Evolutionary conservation across 129 eudicot genomes (phyloP), one percentile per base, ranked within the genome.

Genomic region (Centrapalus pauciflorus): DNA sequence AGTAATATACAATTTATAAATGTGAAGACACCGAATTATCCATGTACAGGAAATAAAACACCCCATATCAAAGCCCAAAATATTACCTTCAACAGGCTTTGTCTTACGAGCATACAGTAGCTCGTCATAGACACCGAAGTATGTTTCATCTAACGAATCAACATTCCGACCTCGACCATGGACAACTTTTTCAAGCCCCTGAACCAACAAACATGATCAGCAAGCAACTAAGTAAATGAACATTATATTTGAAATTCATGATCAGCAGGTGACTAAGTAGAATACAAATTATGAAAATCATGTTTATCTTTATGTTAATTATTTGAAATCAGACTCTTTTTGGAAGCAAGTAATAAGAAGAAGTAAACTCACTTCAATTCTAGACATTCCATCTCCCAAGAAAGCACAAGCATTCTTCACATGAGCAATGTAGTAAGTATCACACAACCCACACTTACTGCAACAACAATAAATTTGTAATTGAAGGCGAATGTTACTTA

Each of bases 361-460:
- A 60, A 20, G 19, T 24, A 23, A 68, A 69, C 85, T 81, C 64
- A 92, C 96, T 79, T 93, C 96, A 64, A 93, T 80, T 80, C 89
- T 82, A 66, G 98, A 85, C 98, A 93, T 93, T 57, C 98, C 98
- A 79, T 93, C 98, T 63, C 98, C 98, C 77, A 93, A 55, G 75
- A 88, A 93, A 66, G 96, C 96, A 69, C 98, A 93, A 29, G 98
- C 96, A 78, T 88, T 78, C 71, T 88, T 93, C 65, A 93, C 96
- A 82, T 93, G 98, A 68, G 98, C 98, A 79, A 93, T 80, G 81
- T 93, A 88, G 72, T 93, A 93, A 41, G 89, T 77, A 74, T 93
- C 98, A 43, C 98, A 93, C 68, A 93, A 67, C 68, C 98, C 98
- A 55, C 98, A 93, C 50, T 70, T 81, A 72, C 98, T 93, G 86